Base-by-base conservation (phyloP, 371 early-diverging fungal genomes). In the Mucor lusitanicus region DNA sequence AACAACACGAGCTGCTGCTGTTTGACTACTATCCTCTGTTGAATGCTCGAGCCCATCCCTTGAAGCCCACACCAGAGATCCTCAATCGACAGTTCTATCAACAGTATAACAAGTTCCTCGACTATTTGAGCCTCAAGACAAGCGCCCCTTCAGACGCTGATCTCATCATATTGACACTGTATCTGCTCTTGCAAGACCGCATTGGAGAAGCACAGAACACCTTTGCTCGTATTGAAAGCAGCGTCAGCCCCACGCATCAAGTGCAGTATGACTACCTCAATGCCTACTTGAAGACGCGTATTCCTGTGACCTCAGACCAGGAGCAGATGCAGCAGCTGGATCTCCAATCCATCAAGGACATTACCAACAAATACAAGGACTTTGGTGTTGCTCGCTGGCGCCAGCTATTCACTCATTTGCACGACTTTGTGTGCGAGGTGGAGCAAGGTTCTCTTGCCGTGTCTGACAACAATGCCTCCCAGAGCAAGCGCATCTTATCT, bases 21-120 rank as follows among this genome's bases (percentile, higher is more conserved):
- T 58, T 84, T 54, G 88, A 88, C 33, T 88, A 85, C 59, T 83
- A 78, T 59, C 86, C 88, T 12, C 33, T 88, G 9, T 69, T 86
- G 54, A 82, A 81, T 58, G 85, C 88, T 3, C 69, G 83, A 70
- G 69, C 66, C 15, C 72, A 75, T 40, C 69, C 53, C 30, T 28
- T 69, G 19, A 64, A 72, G 37, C 40, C 61, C 13, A 58, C 62
- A 3, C 19, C 48, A 2, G 75, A 76, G 48, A 71, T 80, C n/a
- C 63, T 81, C 9, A 87, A 88, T 57, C 60, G 68, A 15, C 59
- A 78, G 4, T 83, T 87, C 62, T 74, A 69, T 44, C 28, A 68
- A 7, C 82, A 83, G 40, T 88, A 87, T 53, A 48, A 76, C 35
- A 30, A 32, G 0, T 82, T 87, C 55, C 62, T 88, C 46, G 68